Evolutionary conservation across 2,329 filamentous ascomycete genomes (phyloP).

Genomic region (Drechmeria coniospora): DNA sequence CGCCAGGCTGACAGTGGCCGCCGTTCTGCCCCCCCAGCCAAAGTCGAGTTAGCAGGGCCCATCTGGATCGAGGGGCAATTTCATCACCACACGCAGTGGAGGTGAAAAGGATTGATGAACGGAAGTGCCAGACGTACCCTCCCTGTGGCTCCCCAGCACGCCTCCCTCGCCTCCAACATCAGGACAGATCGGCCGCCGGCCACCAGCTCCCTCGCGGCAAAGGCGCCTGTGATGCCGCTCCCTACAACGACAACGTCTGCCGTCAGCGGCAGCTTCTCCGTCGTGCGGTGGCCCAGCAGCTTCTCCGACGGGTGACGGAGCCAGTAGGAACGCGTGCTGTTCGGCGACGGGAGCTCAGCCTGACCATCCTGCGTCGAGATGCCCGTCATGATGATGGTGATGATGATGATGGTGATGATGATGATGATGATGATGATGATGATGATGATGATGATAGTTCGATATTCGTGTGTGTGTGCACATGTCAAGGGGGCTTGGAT

Average conservation of each 20-base stretch:
- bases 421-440: too few relatives aligned
- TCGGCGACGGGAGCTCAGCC: slow-evolving; percentile 42
- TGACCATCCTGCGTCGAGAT: slow-evolving; percentile 17
- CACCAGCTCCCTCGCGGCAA: slow-evolving; percentile 49
- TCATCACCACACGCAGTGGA: too few relatives aligned
- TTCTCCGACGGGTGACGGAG: slow-evolving; percentile 49
- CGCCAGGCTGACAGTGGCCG: slow-evolving; percentile 59
- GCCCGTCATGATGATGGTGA: slow-evolving; percentile 14
- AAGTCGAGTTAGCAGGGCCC: background rate
- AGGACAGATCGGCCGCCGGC: slow-evolving; percentile 40
- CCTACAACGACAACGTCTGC: slow-evolving; percentile 60
- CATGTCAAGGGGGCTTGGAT: too few relatives aligned
- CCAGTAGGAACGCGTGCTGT: slow-evolving; percentile 58
- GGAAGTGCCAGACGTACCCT: slow-evolving; percentile 50
- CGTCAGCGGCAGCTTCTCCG: slow-evolving; percentile 40
- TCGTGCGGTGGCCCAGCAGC: slow-evolving; percentile 54
- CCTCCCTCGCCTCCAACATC: slow-evolving; percentile 64
- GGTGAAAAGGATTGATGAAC: too few relatives aligned
- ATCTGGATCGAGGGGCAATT: too few relatives aligned
- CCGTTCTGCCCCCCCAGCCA: slow-evolving; percentile 33
- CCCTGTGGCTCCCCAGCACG: slow-evolving; percentile 74
- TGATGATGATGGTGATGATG: too few relatives aligned
- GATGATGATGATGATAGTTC: too few relatives aligned
- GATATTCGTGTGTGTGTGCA: too few relatives aligned
- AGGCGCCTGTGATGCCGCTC: slow-evolving; percentile 62